Evolutionary conservation across 2,329 filamentous ascomycete genomes (phyloP), one percentile per base, ranked within the genome.

Genomic region (Trichoderma endophyticum): DNA sequence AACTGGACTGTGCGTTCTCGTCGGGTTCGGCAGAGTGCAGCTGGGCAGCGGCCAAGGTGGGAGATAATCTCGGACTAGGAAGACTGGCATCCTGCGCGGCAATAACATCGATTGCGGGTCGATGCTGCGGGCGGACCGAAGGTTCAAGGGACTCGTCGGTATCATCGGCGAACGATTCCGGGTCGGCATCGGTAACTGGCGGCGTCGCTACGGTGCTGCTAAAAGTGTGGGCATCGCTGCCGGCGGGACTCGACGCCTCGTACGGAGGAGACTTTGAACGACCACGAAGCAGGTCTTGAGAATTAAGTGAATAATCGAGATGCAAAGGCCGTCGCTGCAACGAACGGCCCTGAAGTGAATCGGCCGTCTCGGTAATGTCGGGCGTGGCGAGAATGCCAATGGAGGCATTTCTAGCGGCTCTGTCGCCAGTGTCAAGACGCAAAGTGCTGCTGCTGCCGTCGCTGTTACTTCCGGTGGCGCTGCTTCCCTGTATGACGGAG

Each of bases 51-150:
- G 93, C 93, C 72, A 97, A 89, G 6, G 95, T 97, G 4, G 96
- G 96, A 30, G 96, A 99, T 71, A 99, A 84, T 78, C 96, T 95
- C 39, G 96, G 96, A 80, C 96, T 99, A 67, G 96, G 96, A 73
- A 99, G 86, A 82, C 94, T 98, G 75, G 93, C 94, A 84, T 98
- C 95, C 80, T 96, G 93, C 51, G 91, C 90, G 71, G 90, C 89
- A 70, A 91, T 87, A 61, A 90, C 92, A 77, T 94, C 91, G 64
- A 95, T 86, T 62, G 83, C 83, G 28, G 88, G 85, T 34, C 86
- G 81, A 60, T 84, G 83, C 73, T 83, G 86, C 67, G 85, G 82
- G 43, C 84, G 82, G 71, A 85, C 79, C 26, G 82, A 83, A 77
- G 82, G 82, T 70, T 84, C 83, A 18, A 88, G 80, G 14, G 84